Percentiles rank a stretch among this genome's conserved stretches.
phyloP scores from a whole-genome alignment of 176 grass and related monocot genomes.

The Bolboschoenus planiculmis region DNA sequence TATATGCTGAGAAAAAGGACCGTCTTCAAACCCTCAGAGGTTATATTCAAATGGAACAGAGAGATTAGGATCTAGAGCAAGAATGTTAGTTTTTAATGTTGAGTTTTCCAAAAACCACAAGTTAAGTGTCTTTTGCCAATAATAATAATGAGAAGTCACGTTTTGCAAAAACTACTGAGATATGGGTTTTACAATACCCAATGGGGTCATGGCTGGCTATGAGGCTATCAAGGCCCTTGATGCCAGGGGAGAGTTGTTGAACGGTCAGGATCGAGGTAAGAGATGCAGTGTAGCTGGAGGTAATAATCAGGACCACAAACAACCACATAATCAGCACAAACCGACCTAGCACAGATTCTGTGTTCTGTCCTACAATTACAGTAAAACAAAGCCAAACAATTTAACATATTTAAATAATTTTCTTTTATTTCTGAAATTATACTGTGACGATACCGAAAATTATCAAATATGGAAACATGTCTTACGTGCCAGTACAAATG shows the following conservation, averaged over 20 bases:
- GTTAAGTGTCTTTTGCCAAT: background rate
- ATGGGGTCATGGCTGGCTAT: slow-evolving; percentile 35
- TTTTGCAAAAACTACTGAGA: background rate
- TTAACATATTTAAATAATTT: background rate
- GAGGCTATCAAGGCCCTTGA: slow-evolving; percentile 68
- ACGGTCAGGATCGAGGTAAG: slow-evolving; percentile 88
- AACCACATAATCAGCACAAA: slow-evolving; percentile 83
- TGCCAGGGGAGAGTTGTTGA: slow-evolving; percentile 64
- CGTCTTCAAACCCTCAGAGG: background rate
- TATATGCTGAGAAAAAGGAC: background rate
- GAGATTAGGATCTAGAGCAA: background rate
- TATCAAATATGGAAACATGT: slow-evolving; percentile 5
- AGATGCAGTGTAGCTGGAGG: slow-evolving; percentile 88
- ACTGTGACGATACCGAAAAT: background rate
- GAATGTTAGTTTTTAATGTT: background rate
- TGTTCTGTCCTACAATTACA: slow-evolving; percentile 51
- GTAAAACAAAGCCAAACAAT: background rate
- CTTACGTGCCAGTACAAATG: slow-evolving; percentile 10
- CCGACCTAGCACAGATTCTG: slow-evolving; percentile 48
- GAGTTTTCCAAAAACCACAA: background rate
- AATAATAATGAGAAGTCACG: background rate
- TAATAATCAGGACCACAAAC: slow-evolving; percentile 81
- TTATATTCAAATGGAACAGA: background rate
- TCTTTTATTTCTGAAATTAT: background rate
- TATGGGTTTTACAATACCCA: slow-evolving; percentile 4